Evolutionary conservation across 2,329 filamentous ascomycete species (phyloP).

Genomic region (Cercospora sojina): DNA sequence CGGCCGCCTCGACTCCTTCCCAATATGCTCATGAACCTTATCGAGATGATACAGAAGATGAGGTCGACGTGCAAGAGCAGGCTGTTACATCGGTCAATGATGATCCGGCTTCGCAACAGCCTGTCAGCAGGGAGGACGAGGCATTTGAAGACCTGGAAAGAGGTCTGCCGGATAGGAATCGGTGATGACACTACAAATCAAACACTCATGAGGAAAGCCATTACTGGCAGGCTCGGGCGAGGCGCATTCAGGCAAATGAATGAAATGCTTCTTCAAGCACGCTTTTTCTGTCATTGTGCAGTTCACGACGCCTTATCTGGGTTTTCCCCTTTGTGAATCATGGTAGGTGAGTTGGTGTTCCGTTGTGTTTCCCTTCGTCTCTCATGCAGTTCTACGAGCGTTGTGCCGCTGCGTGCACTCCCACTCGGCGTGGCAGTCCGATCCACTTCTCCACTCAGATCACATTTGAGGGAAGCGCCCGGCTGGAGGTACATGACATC

Average conservation of each 20-base stretch:
- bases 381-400: neutral
- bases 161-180: conserved; percentile 30
- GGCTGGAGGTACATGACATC: neutral
- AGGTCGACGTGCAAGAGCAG: conserved; percentile 38
- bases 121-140: conserved; percentile 37
- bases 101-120: conserved; percentile 35
- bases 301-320: too few relatives aligned
- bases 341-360: neutral
- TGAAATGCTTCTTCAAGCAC: neutral
- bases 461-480: neutral
- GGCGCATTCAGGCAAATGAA: neutral
- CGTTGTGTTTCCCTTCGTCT: neutral
- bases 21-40: conserved; percentile 16
- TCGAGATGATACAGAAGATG: conserved; percentile 28
- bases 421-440: neutral
- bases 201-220: neutral
- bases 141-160: conserved; percentile 40
- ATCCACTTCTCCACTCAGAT: too few relatives aligned
- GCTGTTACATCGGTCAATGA: conserved; percentile 35
- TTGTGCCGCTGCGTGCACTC: neutral
- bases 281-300: neutral
- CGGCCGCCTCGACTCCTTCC: conserved; percentile 18
- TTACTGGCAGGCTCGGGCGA: neutral
- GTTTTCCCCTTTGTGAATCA: neutral
- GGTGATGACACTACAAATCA: conserved; percentile 9